Base-by-base conservation (phyloP, 805 yeast genomes). In the Lachancea quebecensis region DNA sequence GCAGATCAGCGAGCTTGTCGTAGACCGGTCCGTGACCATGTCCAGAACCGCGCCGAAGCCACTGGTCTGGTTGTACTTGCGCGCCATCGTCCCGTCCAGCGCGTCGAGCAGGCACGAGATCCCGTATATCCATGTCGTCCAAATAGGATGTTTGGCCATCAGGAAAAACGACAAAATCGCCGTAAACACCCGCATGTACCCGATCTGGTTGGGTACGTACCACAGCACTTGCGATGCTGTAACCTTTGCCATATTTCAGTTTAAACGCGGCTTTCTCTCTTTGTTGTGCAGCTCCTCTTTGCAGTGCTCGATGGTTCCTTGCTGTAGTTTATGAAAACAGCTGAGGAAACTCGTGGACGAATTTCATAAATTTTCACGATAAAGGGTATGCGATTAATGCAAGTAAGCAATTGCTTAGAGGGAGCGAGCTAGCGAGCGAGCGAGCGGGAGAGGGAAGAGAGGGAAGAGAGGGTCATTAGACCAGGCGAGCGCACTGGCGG, bases 1-100 rank as follows among this genome's bases (percentile, higher is more conserved):
- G 64, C 95, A 89, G 54, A 93, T 81, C 58, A 93, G 74, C n/a
- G 96, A 84, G 11, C 95, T 79, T 0, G 99, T 93, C 11, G 99
- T 90, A 63, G 97, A 93, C 60, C 99, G 76, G 65, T 93, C 99
- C 15, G 99, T 91, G 29, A 93, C 97, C 99, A 93, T 93, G 66
- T 93, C 99, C 56, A 93, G 75, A 16, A 95, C 95, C 15, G 99
- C 98, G 32, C 99, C 99, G 54, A 88, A 87, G 54, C 79, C 77
- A 29, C 97, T 86, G 12, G 95, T 83, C 65, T 93, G 99, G 62
- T 85, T 79, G 63, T 74, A 87, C 57, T 75, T 76, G 51, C 99
- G 76, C 4, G 99, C 99, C 46, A 96, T 95, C 45, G 83, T 81
- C 3, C 99, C 99, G 64, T 93, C 99, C 47, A 89, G 78, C 0